These are phyloP conservation scores for Trichomonascus vanleenenianus DNA, from an alignment of 805 yeast genomes.

Conservation along the genomic window DNA sequence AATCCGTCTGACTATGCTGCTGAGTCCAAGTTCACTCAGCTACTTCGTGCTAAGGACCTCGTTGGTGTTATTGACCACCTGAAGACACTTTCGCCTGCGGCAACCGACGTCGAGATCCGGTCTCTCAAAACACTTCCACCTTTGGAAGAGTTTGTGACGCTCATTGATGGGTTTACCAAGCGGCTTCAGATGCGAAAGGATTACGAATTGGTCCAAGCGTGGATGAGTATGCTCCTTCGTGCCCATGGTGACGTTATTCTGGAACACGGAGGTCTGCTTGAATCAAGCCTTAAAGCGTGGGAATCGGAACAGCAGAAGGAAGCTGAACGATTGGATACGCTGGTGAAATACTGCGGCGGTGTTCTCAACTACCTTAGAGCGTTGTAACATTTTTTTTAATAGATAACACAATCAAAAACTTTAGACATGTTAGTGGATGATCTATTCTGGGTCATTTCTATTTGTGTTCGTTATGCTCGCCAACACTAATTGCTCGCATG, in stretches of 20 bases:
- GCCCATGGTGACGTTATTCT: conserved; percentile 76
- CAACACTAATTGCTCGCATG: conserved; percentile 5
- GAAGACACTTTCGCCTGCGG: conserved; percentile 60
- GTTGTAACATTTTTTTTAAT: conserved; percentile 3
- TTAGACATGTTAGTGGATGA: background rate
- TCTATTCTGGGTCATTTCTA: no score
- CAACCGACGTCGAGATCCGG: conserved; percentile 79
- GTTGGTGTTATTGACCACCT: conserved; percentile 47
- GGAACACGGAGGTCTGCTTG: conserved; percentile 30
- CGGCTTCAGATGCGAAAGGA: conserved; percentile 52
- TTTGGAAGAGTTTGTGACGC: conserved; percentile 53
- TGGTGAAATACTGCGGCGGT: conserved; percentile 75
- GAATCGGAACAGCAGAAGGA: conserved; percentile 33
- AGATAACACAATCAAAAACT: no score
- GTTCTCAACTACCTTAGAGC: conserved; percentile 51
- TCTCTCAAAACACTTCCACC: conserved; percentile 62
- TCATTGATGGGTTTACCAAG: conserved; percentile 56
- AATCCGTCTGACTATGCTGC: conserved; percentile 31
- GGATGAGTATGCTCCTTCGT: conserved; percentile 64
- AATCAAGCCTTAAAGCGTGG: conserved; percentile 43
- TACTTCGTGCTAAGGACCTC: conserved; percentile 53
- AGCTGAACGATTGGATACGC: conserved; percentile 49
- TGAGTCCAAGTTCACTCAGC: conserved; percentile 66
- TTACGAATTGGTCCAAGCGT: conserved; percentile 75
- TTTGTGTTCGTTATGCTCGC: background rate